Evolutionary conservation across 2,329 filamentous ascomycete species (phyloP).

Genomic region (Dothistroma pini): DNA sequence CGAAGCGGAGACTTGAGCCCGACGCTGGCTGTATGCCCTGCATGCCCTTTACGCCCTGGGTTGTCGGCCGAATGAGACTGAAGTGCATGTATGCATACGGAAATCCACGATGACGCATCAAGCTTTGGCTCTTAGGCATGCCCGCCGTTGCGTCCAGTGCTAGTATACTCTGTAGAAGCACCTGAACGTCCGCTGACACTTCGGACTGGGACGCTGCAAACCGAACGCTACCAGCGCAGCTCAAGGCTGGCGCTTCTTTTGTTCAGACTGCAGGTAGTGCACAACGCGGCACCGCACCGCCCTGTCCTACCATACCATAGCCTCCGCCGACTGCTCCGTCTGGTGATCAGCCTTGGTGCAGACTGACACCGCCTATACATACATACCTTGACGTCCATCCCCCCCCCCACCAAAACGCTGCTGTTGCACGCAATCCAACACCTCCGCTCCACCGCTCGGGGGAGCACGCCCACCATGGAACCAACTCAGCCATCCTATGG

Average conservation of each 20-base stretch:
- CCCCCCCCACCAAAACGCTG: neutral
- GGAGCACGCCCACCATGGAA: neutral
- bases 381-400: neutral
- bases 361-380: neutral
- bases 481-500: neutral
- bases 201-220: neutral
- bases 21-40: neutral
- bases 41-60: neutral
- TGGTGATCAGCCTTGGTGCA: neutral
- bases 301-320: neutral
- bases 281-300: neutral
- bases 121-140: neutral
- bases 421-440: neutral
- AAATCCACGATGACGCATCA: slow-evolving; percentile 9
- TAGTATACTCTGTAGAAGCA: neutral
- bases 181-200: neutral
- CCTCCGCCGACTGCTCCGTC: neutral
- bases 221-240: neutral
- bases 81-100: neutral
- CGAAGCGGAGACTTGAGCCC: neutral
- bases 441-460: neutral
- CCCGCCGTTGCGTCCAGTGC: too few relatives aligned
- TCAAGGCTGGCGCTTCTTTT: neutral
- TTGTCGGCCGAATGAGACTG: too few relatives aligned
- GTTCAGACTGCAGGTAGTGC: neutral